Conservation (phyloP, 257 asterid genomes). For the Thymus mandschuricus region DNA sequence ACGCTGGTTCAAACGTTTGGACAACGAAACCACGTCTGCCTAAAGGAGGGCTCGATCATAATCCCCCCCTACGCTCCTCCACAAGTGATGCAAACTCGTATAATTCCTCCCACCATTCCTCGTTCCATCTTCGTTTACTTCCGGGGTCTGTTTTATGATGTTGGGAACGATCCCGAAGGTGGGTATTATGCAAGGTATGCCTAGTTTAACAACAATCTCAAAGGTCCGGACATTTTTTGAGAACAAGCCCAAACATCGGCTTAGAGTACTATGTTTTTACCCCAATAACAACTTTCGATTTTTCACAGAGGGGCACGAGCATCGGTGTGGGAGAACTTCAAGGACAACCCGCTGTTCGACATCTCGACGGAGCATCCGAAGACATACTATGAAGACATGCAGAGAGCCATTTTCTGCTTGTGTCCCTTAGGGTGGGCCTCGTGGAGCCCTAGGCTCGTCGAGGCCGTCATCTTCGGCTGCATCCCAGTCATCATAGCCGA, state of each 20-base stretch:
- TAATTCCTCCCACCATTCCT: slow-evolving; percentile 82
- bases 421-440: slow-evolving; percentile 98
- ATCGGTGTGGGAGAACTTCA: slow-evolving; percentile 89
- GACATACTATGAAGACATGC: slow-evolving; percentile 87
- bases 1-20: slow-evolving; percentile 92
- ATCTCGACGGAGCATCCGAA: slow-evolving; percentile 80
- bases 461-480: slow-evolving; percentile 85
- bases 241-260: too few species aligned
- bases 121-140: slow-evolving; percentile 87
- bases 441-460: slow-evolving; percentile 91
- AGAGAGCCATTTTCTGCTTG: slow-evolving; percentile 75
- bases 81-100: slow-evolving; percentile 79
- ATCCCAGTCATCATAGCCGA: slow-evolving; percentile 90
- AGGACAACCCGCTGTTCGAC: slow-evolving; percentile 79
- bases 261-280: too few species aligned
- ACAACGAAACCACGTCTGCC: slow-evolving; percentile 81
- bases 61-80: slow-evolving; percentile 95
- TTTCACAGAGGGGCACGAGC: slow-evolving; percentile 85
- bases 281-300: background rate
- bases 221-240: too few species aligned
- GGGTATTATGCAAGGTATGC: slow-evolving; percentile 80
- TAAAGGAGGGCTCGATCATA: slow-evolving; percentile 69
- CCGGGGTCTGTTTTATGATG: slow-evolving; percentile 84
- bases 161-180: slow-evolving; percentile 80
- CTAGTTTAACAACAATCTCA: background rate